Percentiles rank a stretch among this genome's conserved stretches.
These are phyloP conservation scores for Bipolaris sorokiniana DNA, from an alignment of 2,329 filamentous ascomycete species.

Conservation along the genomic window DNA sequence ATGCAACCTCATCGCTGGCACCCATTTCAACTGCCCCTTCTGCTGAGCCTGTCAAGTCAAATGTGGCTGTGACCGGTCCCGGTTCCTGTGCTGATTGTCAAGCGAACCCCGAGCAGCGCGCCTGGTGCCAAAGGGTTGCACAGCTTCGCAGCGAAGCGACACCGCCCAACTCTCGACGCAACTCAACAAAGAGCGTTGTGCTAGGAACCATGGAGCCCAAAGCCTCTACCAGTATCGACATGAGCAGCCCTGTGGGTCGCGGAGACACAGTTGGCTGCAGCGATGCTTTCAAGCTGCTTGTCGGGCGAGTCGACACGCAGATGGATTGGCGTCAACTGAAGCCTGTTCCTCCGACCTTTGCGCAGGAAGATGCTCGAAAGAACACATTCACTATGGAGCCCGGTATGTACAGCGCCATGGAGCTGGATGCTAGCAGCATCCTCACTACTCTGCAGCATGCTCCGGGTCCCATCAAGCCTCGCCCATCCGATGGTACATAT, in stretches of 20 bases:
- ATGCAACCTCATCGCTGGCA: constrained; percentile 19
- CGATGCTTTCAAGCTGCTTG: constrained; percentile 44
- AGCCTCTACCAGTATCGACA: constrained; percentile 30
- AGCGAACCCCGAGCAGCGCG: constrained; percentile 42
- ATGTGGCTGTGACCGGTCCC: constrained; percentile 25
- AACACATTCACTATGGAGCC: constrained; percentile 37
- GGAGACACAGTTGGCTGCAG: constrained; percentile 42
- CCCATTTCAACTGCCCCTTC: constrained; percentile 9
- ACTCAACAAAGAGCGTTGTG: constrained; percentile 26
- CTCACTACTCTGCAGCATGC: constrained; percentile 45
- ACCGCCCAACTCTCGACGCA: constrained; percentile 29
- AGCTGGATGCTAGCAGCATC: constrained; percentile 46
- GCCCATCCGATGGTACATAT: constrained; percentile 40
- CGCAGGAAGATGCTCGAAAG: constrained; percentile 19
- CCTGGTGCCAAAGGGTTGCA: constrained; percentile 46
- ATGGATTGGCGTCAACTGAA: constrained; percentile 44
- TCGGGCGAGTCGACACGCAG: constrained; percentile 43
- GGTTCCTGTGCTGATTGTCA: constrained; percentile 48
- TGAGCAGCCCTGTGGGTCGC: constrained; percentile 16
- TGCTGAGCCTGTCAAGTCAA: constrained; percentile 9
- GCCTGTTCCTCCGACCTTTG: constrained; percentile 27
- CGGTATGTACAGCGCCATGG: constrained; percentile 45
- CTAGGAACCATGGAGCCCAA: constrained; percentile 39
- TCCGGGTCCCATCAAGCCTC: constrained; percentile 35
- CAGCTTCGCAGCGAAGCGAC: constrained; percentile 31